phyloP scores from a whole-genome alignment of 2,329 filamentous ascomycete species.

The Paramyrothecium roridum region DNA sequence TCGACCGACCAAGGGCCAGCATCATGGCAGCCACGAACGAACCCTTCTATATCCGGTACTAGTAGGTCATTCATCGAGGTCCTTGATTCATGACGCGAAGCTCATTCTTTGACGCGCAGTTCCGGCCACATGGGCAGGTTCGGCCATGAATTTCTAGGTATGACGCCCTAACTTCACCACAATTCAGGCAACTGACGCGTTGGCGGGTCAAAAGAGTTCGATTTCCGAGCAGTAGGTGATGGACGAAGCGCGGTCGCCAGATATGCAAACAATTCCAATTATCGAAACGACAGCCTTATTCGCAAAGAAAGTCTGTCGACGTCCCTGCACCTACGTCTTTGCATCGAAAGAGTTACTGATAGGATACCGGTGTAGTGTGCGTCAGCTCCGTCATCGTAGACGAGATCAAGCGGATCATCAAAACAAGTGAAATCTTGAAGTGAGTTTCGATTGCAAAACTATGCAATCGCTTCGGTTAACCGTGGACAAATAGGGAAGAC shows the following conservation, averaged over 20 bases:
- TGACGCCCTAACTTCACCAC: not conserved
- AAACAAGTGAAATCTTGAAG: constrained; percentile 97
- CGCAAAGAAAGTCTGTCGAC: constrained; percentile 91
- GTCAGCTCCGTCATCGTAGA: constrained; percentile 87
- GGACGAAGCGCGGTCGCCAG: constrained; percentile 89
- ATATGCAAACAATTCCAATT: constrained; percentile 99
- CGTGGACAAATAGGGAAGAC: constrained; percentile 67
- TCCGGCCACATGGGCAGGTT: constrained; percentile 97
- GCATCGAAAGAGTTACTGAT: not conserved
- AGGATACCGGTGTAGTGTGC: constrained; percentile 65
- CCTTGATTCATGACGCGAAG: constrained; percentile 4
- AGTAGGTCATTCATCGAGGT: constrained; percentile 58
- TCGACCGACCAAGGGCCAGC: constrained; percentile 10
- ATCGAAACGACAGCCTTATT: constrained; percentile 96
- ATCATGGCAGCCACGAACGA: constrained; percentile 69
- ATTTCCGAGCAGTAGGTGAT: constrained; percentile 89
- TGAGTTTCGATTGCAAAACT: constrained; percentile 35
- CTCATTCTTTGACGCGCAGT: constrained; percentile 44
- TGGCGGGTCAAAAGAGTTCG: constrained; percentile 70
- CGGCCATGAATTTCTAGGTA: constrained; percentile 96
- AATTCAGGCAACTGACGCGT: not conserved
- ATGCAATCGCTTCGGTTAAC: not conserved
- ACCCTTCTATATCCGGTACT: constrained; percentile 94
- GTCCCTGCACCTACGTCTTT: not conserved
- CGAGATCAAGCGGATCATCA: constrained; percentile 96